Base-by-base conservation (phyloP, 805 yeast species). In the Teunomyces pallodes region DNA sequence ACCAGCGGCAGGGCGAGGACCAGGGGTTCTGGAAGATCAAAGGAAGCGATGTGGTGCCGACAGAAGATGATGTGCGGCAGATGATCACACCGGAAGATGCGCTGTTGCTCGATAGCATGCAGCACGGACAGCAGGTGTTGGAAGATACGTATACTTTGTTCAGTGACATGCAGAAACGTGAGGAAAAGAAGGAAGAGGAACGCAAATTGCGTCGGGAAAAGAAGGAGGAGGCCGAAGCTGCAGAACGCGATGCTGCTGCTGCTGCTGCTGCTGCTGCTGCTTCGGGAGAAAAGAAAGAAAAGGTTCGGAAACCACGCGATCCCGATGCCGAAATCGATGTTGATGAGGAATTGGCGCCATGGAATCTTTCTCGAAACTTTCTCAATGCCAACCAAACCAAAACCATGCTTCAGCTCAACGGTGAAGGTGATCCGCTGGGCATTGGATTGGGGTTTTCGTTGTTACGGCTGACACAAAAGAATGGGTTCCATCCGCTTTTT, bases 11-110 rank as follows among this genome's bases (percentile, higher is more conserved):
- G 33, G 98, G 98, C 9, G 89, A 86, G 6, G 97, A 91, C 65
- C 96, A 90, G 57, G 97, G 97, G 0, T 87, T 74, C 59, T 94
- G 99, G 99, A 92, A 90, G 60, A 75, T 94, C 49, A 89, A 89
- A 59, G 65, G 62, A 41, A 55, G 57, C 35, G 82, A 79, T 43
- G 74, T 78, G 1, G 73, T 91, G 9, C 94, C 96, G 1, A 79
- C 74, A 36, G 90, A 86, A 60, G 94, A 87, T 36, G 84, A 81
- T 41, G 83, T 88, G 2, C 75, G 92, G 51, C 72, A 84, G n/a
- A 81, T 94, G 86, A 86, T 94, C 28, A 74, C 87, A 0, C 98
- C 99, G 0, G 99, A 94, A 64, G 98, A 94, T 65, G 81, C 90
- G 32, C 77, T 92, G 1, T 72, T 92, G 48, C 69, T 92, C 26